These are phyloP conservation scores for Mycena vulgaris DNA, from an alignment of 768 basidiomycete species.

Conservation along the genomic window DNA sequence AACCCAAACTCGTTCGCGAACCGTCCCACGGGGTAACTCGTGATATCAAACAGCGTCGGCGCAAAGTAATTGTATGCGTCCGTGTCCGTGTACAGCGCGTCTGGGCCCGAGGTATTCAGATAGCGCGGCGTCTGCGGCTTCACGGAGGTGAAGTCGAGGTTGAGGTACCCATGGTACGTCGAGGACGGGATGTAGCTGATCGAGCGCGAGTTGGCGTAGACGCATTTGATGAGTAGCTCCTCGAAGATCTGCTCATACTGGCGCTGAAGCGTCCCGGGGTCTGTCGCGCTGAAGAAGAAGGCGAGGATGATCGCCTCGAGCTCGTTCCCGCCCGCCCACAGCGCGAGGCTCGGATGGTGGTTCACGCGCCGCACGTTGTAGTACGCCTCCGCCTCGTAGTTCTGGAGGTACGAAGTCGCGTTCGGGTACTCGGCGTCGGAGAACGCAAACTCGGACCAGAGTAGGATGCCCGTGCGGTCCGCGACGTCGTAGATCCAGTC, in stretches of 20 bases:
- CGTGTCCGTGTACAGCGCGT: constrained; percentile 28
- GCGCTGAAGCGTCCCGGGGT: constrained; percentile 14
- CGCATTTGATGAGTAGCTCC: constrained; percentile 20
- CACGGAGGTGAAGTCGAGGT: constrained; percentile 16
- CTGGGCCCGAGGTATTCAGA: constrained; percentile 11
- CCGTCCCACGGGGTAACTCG: constrained; percentile 10
- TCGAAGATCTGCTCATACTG: constrained; percentile 32
- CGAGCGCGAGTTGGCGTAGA: constrained; percentile 24
- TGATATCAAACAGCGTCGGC: constrained; percentile 10
- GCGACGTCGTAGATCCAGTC: constrained; percentile 33
- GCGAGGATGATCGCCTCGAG: constrained; percentile 29
- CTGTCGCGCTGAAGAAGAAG: constrained; percentile 19
- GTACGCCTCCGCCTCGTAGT: constrained; percentile 33
- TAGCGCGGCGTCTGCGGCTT: constrained; percentile 31
- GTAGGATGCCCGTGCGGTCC: constrained; percentile 23
- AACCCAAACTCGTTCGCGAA: constrained; percentile 33
- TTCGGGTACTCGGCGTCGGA: constrained; percentile 32
- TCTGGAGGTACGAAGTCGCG: constrained; percentile 7
- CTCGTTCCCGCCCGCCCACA: constrained; percentile 35
- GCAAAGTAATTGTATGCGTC: constrained; percentile 31
- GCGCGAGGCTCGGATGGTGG: constrained; percentile 28
- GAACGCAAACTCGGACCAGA: constrained; percentile 27
- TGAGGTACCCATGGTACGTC: constrained; percentile 29
- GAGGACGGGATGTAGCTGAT: constrained; percentile 31
- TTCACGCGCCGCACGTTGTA: constrained; percentile 26